A percentile compares a stretch with the other conserved stretches of the same genome.
Evolutionary conservation across 805 yeast genomes (phyloP).

Genomic region (Candida nemodendra): DNA sequence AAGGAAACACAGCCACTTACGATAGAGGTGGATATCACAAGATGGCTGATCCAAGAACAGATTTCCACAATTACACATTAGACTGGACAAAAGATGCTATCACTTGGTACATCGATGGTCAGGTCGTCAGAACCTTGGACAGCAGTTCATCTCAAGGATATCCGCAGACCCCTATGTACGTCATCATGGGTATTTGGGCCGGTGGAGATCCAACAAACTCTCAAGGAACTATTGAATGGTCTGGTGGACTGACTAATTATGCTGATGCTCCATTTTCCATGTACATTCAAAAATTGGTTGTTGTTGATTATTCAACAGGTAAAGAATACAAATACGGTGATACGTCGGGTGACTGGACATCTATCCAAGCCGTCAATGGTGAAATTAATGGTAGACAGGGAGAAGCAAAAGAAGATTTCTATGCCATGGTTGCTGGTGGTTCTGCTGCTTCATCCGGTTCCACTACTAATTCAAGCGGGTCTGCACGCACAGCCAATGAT

Average conservation of each 20-base stretch:
- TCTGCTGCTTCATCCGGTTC: constrained; percentile 9
- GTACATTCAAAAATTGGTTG: constrained; percentile 56
- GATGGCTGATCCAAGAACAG: constrained; percentile 53
- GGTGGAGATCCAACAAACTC: constrained; percentile 72
- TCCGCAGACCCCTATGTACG: constrained; percentile 88
- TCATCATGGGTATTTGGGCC: constrained; percentile 73
- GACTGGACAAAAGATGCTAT: constrained; percentile 75
- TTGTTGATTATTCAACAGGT: constrained; percentile 73
- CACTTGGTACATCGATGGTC: constrained; percentile 74
- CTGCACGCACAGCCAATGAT: constrained; percentile 10
- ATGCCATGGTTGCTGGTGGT: constrained; percentile 34
- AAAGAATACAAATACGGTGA: constrained; percentile 53
- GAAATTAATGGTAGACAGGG: constrained; percentile 56
- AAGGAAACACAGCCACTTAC: constrained; percentile 74
- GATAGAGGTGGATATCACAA: constrained; percentile 76
- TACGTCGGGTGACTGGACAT: constrained; percentile 55
- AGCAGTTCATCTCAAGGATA: constrained; percentile 62
- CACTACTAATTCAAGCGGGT: constrained; percentile 10
- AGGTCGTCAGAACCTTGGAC: constrained; percentile 58
- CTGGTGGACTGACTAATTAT: constrained; percentile 73
- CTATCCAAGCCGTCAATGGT: constrained; percentile 59
- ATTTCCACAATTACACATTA: constrained; percentile 74
- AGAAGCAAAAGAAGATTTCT: constrained; percentile 45
- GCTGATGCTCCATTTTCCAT: constrained; percentile 65
- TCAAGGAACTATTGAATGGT: constrained; percentile 77